Conservation (phyloP, 495 filamentous ascomycete species). For the Apiosordaria backusii region DNA sequence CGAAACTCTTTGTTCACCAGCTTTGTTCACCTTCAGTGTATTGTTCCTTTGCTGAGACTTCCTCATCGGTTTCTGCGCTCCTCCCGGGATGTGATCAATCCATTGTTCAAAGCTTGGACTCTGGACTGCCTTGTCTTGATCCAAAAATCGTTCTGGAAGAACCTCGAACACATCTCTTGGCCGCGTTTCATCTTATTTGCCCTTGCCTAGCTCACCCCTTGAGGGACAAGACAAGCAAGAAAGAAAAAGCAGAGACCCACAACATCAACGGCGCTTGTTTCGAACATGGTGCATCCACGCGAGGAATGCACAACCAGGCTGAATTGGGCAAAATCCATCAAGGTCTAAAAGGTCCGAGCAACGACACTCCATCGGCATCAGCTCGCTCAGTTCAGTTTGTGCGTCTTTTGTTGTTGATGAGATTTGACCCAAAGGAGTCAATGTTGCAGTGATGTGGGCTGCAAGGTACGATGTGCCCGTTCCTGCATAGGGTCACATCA, state of each 20-base stretch:
- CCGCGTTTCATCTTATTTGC: slow-evolving; percentile 28
- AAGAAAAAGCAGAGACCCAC: slow-evolving; percentile 3
- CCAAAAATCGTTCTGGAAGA: slow-evolving; percentile 26
- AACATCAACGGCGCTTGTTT: slow-evolving; percentile 28
- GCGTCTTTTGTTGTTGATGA: background rate
- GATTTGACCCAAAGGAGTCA: no score
- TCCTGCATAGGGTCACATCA: background rate
- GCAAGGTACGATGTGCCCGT: background rate
- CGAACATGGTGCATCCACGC: slow-evolving; percentile 20
- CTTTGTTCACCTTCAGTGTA: background rate
- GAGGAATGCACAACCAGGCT: slow-evolving; percentile 2
- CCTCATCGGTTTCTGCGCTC: background rate
- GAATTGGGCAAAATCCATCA: slow-evolving; percentile 8
- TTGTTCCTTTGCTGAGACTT: no score
- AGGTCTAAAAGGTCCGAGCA: background rate
- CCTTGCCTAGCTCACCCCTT: slow-evolving; percentile 18
- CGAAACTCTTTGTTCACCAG: background rate
- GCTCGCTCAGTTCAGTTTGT: background rate
- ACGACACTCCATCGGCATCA: background rate
- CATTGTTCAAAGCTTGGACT: background rate
- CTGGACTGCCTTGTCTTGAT: background rate
- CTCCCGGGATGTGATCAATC: background rate
- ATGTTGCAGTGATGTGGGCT: background rate
- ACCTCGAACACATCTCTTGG: slow-evolving; percentile 22
- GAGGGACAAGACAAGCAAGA: no score